Evolutionary conservation across 345 rosid genomes (phyloP).

Genomic region (Hibiscus syriacus): DNA sequence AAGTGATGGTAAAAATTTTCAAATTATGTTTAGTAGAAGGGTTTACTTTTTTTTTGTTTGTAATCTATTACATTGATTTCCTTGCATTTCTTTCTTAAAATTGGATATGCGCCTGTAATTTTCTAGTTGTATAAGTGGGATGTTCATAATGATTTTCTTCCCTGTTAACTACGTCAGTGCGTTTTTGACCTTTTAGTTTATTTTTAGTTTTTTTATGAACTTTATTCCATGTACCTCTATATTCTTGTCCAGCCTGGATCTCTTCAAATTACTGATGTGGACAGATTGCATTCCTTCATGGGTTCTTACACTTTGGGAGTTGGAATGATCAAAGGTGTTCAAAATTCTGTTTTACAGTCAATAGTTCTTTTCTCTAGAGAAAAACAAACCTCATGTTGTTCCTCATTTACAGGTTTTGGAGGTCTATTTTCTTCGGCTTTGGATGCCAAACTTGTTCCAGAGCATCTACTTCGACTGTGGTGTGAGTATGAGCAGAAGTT

Average conservation of each 20-base stretch:
- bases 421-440: conserved; percentile 47
- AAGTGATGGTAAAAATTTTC: neutral
- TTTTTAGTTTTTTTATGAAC: neutral
- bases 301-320: conserved; percentile 69
- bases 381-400: conserved; percentile 1
- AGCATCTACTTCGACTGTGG: conserved; percentile 72
- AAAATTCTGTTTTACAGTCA: conserved; percentile 3
- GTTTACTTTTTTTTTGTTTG: neutral
- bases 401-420: conserved; percentile 48
- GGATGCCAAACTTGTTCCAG: conserved; percentile 77
- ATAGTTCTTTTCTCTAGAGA: neutral
- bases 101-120: neutral
- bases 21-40: neutral
- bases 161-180: neutral
- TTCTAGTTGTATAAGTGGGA: neutral
- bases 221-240: neutral
- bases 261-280: conserved; percentile 39
- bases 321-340: conserved; percentile 59
- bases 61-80: neutral
- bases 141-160: neutral
- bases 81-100: neutral
- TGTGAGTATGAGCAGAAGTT: conserved; percentile 44
- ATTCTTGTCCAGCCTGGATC: conserved; percentile 50
- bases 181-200: neutral
- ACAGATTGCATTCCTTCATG: conserved; percentile 51